Evolutionary conservation across 1,284 basidiomycete species (phyloP), one percentile per base, ranked within the genome.

Genomic region (Ganoderma lingzhi): DNA sequence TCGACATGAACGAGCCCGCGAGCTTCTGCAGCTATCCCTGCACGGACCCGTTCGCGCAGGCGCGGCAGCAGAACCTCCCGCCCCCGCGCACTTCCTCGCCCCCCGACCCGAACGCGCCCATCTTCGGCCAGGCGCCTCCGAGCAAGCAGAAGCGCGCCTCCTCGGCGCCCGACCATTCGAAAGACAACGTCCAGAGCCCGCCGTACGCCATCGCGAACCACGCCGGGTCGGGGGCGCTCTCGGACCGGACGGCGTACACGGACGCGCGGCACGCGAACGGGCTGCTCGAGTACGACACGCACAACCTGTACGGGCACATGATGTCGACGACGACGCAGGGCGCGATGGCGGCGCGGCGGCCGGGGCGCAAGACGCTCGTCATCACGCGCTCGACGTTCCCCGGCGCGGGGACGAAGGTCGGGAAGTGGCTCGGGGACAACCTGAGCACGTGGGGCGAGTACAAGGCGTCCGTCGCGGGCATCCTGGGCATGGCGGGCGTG

Each of bases 371-470:
- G 1, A 86, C 91, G 0, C 83, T 93, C 63, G 83, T 93, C 70
- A 91, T 93, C 74, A 92, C 91, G 0, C 89, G 92, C 51, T 92
- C 90, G 19, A 92, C 90, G 3, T 93, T 91, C 76, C 87, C 88
- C 2, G 90, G 91, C 55, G 89, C 88, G 6, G 92, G 92, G 3
- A 79, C 80, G 23, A 83, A 87, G 60, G 87, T 88, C 35, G 89
- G 89, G n/a, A 91, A 91, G 77, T 92, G 90, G 90, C 83, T 92
- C 3, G 90, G 90, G 6, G 90, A 91, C 77, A 92, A 91, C 74
- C 72, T 88, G 66, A 86, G 85, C 69, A 70, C 76, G 3, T 90
- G 89, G 88, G 82, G 82, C 0, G 84, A 90, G 64, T 91, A 91
- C 74, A 80, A 85, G 15, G 78, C 81, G 67, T 90, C 86, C 19